Percentiles rank a stretch among this genome's conserved stretches.
These are phyloP conservation scores for Paraurostyla sp. DNA, from an alignment of 73 alveolate species.

Conservation along the genomic window DNA sequence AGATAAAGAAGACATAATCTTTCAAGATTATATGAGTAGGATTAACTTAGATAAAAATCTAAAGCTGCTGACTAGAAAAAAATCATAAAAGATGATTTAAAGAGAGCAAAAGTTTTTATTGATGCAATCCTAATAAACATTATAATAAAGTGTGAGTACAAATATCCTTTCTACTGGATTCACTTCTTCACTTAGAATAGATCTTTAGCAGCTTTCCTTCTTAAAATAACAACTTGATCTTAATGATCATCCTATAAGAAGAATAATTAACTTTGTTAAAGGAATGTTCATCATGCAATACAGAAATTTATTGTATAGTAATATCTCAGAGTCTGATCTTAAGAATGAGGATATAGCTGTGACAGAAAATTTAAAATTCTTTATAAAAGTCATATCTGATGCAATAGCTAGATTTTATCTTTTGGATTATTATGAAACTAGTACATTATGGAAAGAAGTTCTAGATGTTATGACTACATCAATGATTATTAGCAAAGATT, in stretches of 20 bases:
- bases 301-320: background rate
- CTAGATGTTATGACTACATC: background rate
- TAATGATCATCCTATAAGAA: slow-evolving; percentile 10
- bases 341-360: background rate
- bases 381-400: background rate
- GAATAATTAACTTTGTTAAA: background rate
- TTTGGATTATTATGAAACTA: background rate
- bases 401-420: background rate
- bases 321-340: background rate
- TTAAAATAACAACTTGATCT: background rate
- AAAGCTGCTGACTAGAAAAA: background rate
- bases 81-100: background rate
- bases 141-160: background rate
- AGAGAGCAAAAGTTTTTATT: too few species aligned
- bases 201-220: background rate
- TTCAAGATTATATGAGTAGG: background rate
- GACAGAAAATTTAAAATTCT: background rate
- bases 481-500: background rate
- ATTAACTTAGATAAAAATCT: slow-evolving; percentile 3
- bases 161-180: slow-evolving; percentile 31
- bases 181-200: background rate
- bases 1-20: background rate
- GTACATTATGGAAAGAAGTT: slow-evolving; percentile 15
- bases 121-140: too few species aligned
- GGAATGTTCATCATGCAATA: background rate